Base-by-base conservation (phyloP, 768 basidiomycete species). In the Lactifluus pinguis region DNA sequence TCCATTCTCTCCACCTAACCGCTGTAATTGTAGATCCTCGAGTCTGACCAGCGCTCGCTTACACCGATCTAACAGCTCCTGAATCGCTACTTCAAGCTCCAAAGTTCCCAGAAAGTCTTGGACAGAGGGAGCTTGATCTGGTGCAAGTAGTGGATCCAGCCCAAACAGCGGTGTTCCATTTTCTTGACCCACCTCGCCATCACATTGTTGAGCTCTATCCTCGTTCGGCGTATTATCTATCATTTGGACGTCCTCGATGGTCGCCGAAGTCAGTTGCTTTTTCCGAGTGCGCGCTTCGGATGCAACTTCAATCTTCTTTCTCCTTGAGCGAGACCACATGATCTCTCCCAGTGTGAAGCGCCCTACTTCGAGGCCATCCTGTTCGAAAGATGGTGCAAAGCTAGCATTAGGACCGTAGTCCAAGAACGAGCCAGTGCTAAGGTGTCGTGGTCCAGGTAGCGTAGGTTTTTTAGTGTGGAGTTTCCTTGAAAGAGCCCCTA, bases 301-400 rank as follows among this genome's bases (percentile, higher is more conserved):
- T 69, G 66, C 66, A 63, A 53, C 73, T 68, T 60, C 65, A 63
- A 64, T 66, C 65, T 72, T 56, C 53, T 64, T 67, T 69, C 76
- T 76, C 63, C 79, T 74, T 47, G 80, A 77, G 64, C 78, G 77
- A 62, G 75, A 75, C 70, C 76, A 83, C 30, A 84, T 71, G 11
- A 83, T 72, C 69, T 87, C 81, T 14, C 82, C 84, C 58, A 92
- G 76, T 53, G 80, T 76, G 2, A 75, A 71, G 57, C 82, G 77
- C 4, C 89, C 89, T 6, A 91, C 73, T 67, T 88, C 81, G 52
- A 81, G 79, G n/a, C 84, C 84, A 60, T 88, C 85, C 64, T 89
- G 86, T 61, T 89, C 87, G 69, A 88, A 92, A 10, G 78, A 75
- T 1, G 90, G 90, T 0, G 90, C 89, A 72, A 92, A 92, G 68